A percentile compares a stretch with the other conserved stretches of the same genome.
Evolutionary conservation across 257 asterid genomes (phyloP).

Genomic region (Solanum neorickii): DNA sequence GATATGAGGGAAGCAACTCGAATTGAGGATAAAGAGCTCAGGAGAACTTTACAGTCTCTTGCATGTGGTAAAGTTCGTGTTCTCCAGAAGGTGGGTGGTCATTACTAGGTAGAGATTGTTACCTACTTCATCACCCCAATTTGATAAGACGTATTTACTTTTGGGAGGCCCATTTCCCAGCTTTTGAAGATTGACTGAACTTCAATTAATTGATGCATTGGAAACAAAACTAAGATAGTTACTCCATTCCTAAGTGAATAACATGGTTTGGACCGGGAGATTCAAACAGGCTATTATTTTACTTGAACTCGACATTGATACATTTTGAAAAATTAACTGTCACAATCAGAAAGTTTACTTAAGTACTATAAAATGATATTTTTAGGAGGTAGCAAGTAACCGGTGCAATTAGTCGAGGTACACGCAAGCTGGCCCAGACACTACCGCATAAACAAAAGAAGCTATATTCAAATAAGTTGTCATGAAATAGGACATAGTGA

Average conservation of each 20-base stretch:
- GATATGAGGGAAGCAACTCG: conserved; percentile 82
- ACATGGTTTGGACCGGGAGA: neutral
- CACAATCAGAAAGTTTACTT: neutral
- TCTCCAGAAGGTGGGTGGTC: conserved; percentile 61
- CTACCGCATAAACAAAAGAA: neutral
- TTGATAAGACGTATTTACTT: neutral
- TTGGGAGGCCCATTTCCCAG: neutral
- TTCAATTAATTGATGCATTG: neutral
- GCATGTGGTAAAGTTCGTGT: conserved; percentile 95
- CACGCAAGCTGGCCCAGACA: neutral
- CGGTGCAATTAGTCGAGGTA: neutral
- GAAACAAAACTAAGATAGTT: neutral
- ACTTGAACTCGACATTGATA: neutral
- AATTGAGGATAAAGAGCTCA: conserved; percentile 86
- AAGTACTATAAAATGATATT: neutral
- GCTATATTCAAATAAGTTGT: neutral
- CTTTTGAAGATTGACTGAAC: neutral
- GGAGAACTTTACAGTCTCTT: conserved; percentile 90
- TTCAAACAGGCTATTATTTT: neutral
- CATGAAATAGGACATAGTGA: neutral
- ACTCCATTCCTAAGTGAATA: neutral
- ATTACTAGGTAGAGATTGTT: neutral
- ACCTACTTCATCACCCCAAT: neutral
- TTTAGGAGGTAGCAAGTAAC: neutral
- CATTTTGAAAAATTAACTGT: neutral